Conservation (phyloP, 306 rosid genomes). For the Lathyrus tuberosus region DNA sequence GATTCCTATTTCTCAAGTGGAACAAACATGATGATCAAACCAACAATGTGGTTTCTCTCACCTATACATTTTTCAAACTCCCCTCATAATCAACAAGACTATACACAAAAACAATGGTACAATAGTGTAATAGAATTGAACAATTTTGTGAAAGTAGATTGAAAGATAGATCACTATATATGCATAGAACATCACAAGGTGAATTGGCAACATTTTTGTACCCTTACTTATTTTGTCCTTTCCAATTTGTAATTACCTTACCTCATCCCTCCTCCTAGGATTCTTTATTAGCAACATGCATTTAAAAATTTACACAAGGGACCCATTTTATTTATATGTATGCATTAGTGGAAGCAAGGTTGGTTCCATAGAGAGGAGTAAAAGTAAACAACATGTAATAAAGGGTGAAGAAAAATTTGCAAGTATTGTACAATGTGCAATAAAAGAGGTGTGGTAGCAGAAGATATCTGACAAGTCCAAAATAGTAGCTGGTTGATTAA, state of each 20-base stretch:
- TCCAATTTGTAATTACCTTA: background rate
- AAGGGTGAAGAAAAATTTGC: background rate
- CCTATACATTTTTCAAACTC: too few species aligned
- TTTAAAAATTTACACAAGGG: background rate
- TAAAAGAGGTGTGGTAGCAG: conserved; percentile 19
- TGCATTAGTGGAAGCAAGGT: background rate
- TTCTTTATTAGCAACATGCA: conserved; percentile 7
- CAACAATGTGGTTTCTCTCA: too few species aligned
- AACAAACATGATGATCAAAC: too few species aligned
- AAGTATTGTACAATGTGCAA: background rate
- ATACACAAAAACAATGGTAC: background rate
- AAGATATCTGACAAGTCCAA: conserved; percentile 32
- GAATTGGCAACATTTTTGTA: conserved; percentile 32
- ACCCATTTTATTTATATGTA: background rate
- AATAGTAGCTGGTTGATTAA: conserved; percentile 28
- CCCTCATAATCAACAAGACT: background rate
- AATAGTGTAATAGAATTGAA: background rate
- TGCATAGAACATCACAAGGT: conserved; percentile 4
- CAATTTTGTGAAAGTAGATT: background rate
- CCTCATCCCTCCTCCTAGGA: conserved; percentile 3
- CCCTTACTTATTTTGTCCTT: background rate
- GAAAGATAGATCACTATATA: conserved; percentile 24
- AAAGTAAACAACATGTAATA: background rate
- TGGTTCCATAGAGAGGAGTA: background rate
- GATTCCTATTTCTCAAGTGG: too few species aligned